Evolutionary conservation across 192 early-diverging fungal genomes (phyloP).

Genomic region (Mortierella hygrophila): DNA sequence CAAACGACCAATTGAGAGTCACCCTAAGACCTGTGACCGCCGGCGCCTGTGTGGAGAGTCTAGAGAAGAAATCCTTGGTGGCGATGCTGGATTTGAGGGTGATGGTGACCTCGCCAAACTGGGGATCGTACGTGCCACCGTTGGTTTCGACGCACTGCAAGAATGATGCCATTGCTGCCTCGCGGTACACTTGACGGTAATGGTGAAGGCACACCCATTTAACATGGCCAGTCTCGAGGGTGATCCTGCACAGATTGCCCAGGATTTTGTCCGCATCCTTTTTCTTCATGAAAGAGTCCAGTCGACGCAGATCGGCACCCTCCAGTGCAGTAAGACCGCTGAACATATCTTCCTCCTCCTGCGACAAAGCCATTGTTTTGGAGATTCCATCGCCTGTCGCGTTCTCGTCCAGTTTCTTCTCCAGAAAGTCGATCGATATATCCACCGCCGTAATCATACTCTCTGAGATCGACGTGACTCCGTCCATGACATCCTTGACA

Average conservation of each 20-base stretch:
- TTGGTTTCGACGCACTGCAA: neutral
- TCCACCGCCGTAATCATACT: neutral
- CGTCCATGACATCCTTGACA: neutral
- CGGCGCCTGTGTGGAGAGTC: neutral
- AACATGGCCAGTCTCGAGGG: neutral
- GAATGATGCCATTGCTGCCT: neutral
- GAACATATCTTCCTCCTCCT: neutral
- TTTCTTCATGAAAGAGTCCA: neutral
- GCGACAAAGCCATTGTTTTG: no score
- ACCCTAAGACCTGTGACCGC: constrained; percentile 4
- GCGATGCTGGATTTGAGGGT: neutral
- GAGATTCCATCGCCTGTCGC: no score
- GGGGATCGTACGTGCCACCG: neutral
- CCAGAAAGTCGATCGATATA: constrained; percentile 4
- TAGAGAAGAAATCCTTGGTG: constrained; percentile 4
- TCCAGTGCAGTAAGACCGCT: constrained; percentile 11
- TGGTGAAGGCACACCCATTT: constrained; percentile 21
- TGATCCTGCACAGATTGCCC: neutral
- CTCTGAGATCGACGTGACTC: neutral
- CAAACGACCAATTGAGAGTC: neutral
- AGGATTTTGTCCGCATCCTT: constrained; percentile 1
- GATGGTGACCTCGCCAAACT: constrained; percentile 19
- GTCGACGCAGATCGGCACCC: neutral
- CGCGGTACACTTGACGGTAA: constrained; percentile 8
- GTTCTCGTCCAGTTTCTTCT: neutral